Percentiles rank a stretch among this genome's conserved stretches.
Conservation (phyloP, 495 filamentous ascomycete genomes). For the Neurospora africana region DNA sequence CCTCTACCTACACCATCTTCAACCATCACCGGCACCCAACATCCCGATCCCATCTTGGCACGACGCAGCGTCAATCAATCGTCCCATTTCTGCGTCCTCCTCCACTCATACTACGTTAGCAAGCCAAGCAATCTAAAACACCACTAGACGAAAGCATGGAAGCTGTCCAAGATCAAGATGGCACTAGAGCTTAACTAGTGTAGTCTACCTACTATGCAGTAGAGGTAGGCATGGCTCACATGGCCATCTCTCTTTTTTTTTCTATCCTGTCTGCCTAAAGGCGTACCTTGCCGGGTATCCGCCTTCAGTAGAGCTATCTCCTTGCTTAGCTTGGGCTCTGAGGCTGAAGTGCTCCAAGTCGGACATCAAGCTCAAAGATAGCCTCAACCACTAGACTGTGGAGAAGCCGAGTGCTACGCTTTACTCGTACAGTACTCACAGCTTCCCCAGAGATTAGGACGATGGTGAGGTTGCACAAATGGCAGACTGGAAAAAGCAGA, state of each 20-base stretch:
- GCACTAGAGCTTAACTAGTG: neutral
- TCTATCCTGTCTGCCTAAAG: neutral
- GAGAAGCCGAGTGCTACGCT: conserved; percentile 8
- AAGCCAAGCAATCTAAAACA: neutral
- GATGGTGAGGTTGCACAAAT: neutral
- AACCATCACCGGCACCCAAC: neutral
- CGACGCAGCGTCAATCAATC: conserved; percentile 1
- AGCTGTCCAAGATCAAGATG: neutral
- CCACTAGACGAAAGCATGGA: neutral
- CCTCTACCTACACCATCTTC: neutral
- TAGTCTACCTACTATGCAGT: neutral
- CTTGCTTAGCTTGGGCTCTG: neutral
- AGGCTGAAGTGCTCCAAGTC: neutral
- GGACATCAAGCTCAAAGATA: neutral
- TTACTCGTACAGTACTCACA: neutral
- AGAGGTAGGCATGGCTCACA: neutral
- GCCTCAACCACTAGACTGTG: neutral
- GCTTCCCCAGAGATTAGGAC: neutral
- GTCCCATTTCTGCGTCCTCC: neutral
- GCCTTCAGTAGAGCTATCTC: neutral
- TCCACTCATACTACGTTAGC: neutral
- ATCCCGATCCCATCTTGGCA: neutral
- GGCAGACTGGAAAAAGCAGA: neutral
- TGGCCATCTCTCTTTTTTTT: neutral
- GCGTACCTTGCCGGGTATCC: neutral